Conservation (phyloP, 805 yeast species). For the Candida broadrunensis region DNA sequence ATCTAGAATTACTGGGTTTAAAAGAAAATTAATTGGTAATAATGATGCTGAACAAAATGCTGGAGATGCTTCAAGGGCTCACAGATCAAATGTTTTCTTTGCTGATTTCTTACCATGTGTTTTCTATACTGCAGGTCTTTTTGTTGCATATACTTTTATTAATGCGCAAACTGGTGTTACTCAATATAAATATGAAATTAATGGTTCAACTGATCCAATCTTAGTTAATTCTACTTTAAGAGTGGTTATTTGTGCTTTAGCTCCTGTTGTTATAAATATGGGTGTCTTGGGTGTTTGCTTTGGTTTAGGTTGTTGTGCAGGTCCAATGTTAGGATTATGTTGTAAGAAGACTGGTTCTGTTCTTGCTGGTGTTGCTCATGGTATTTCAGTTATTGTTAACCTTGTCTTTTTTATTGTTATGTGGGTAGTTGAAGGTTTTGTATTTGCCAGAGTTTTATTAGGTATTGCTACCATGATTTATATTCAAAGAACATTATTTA, state of each 20-base stretch:
- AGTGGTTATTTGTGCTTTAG: constrained; percentile 77
- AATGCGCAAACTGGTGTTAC: constrained; percentile 85
- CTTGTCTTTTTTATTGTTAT: constrained; percentile 85
- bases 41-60: constrained; percentile 60
- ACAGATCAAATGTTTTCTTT: constrained; percentile 69
- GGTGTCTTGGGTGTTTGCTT: constrained; percentile 79
- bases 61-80: constrained; percentile 73
- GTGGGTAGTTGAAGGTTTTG: constrained; percentile 97
- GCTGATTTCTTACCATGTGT: constrained; percentile 78
- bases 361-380: constrained; percentile 94
- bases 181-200: constrained; percentile 26
- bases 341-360: constrained; percentile 97
- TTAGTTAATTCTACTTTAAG: constrained; percentile 69
- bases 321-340: constrained; percentile 91
- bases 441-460: constrained; percentile 78
- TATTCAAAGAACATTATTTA: constrained; percentile 84
- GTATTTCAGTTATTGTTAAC: constrained; percentile 86
- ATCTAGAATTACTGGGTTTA: constrained; percentile 89
- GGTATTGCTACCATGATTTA: constrained; percentile 84
- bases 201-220: constrained; percentile 32
- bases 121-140: constrained; percentile 66
- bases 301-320: constrained; percentile 92
- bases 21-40: constrained; percentile 66
- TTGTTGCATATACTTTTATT: constrained; percentile 74
- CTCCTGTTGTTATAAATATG: constrained; percentile 86